Base-by-base conservation (phyloP, 106 monocot species). In the Dendrobium chrysotoxum region DNA sequence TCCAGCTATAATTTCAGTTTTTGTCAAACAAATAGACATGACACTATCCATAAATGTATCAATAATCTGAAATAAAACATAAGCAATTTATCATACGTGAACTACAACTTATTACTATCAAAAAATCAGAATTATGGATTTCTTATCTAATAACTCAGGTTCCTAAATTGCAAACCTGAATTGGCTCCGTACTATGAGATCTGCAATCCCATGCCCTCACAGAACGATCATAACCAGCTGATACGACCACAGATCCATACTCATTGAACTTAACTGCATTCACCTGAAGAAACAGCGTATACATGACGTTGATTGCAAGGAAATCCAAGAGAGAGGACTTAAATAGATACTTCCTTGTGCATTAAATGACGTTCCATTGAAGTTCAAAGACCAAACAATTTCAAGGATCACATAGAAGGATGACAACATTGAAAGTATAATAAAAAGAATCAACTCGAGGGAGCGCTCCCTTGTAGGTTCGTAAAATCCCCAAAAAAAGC, bases 241-340 rank as follows among this genome's bases (percentile, higher is more conserved):
- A 95, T 76, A 95, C 83, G 17, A 95, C 99, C 54, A 95, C 95
- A 20, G 95, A 81, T 31, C 81, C 87, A 76, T 91, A 88, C 88
- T 93, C 99, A 87, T 99, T 99, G 80, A 99, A 99, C 78, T 93
- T 99, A 10, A 95, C 99, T 17, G 95, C 88, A 82, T 99, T 99
- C 50, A 99, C 93, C 99, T 99, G 50, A 57, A 73, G 75, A 30
- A 74, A 6, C 67, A 99, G 41, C 0, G 31, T 70, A 70, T 28
- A 16, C 70, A 70, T 70, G 70, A 35, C 5, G 13, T 35, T 15
- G 35, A 70, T 70, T 31, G 61, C n/a, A 61, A 61, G 1, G 1
- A 1, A 7, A 61, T 61, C 61, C 13, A 57, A 13, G n/a, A 61
- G 61, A 61, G 23, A 61, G 61, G 61, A 50, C 50, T 50, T 15